These are phyloP conservation scores for Apiosordaria backusii DNA, from an alignment of 495 filamentous ascomycete species.

Conservation along the genomic window DNA sequence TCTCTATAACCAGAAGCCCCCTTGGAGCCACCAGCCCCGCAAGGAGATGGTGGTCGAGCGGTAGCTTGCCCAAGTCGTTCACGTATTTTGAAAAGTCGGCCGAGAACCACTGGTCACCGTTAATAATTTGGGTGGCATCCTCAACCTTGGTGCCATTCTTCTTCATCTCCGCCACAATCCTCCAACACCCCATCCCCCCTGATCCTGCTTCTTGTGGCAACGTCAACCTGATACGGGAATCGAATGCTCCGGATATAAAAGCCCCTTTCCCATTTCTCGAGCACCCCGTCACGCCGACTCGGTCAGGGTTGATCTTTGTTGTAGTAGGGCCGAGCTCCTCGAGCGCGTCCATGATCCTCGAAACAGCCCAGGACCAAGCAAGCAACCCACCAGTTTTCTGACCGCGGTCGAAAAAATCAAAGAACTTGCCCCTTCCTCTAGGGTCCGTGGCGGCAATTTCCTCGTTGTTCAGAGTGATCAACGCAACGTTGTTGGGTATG, in stretches of 20 bases:
- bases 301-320: slow-evolving; percentile 37
- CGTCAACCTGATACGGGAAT: slow-evolving; percentile 43
- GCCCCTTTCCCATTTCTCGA: slow-evolving; percentile 52
- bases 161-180: slow-evolving; percentile 39
- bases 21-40: slow-evolving; percentile 41
- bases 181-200: slow-evolving; percentile 49
- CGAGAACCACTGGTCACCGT: slow-evolving; percentile 46
- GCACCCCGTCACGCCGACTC: slow-evolving; percentile 47
- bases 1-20: slow-evolving; percentile 42
- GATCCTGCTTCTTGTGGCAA: slow-evolving; percentile 50
- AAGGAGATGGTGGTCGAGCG: slow-evolving; percentile 37
- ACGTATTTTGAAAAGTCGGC: neutral
- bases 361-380: slow-evolving; percentile 50
- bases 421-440: slow-evolving; percentile 44
- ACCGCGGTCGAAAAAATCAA: slow-evolving; percentile 42
- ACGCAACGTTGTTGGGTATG: slow-evolving; percentile 30
- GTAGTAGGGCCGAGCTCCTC: slow-evolving; percentile 34
- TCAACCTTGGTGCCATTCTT: slow-evolving; percentile 40
- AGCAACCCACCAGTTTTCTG: slow-evolving; percentile 40
- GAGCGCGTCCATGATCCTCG: slow-evolving; percentile 46
- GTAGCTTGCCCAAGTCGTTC: slow-evolving; percentile 1
- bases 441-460: slow-evolving; percentile 37
- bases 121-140: slow-evolving; percentile 44
- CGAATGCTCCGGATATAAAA: slow-evolving; percentile 47
- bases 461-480: slow-evolving; percentile 41